Conservation (phyloP, 164 flowering plant genomes). For the Piper betle region DNA sequence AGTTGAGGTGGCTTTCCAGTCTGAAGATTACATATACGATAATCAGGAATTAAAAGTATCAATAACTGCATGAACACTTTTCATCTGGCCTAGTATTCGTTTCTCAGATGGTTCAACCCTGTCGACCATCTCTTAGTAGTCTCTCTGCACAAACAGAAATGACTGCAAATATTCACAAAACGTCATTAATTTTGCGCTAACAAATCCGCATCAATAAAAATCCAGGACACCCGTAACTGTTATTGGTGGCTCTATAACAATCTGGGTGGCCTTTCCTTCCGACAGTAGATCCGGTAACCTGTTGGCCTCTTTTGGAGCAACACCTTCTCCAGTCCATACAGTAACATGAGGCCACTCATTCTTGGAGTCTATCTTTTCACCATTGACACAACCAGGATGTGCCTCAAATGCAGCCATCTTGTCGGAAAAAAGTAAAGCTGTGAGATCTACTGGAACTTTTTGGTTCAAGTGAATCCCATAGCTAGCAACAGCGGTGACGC, state of each 20-base stretch:
- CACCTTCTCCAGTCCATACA: constrained; percentile 72
- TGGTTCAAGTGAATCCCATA: constrained; percentile 45
- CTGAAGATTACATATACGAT: too few relatives aligned
- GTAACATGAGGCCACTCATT: constrained; percentile 96
- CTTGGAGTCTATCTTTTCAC: constrained; percentile 52
- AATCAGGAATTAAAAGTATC: too few relatives aligned
- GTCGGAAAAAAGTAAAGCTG: constrained; percentile 52
- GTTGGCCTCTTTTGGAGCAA: constrained; percentile 70
- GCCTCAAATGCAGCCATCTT: constrained; percentile 74
- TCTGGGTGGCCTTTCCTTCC: constrained; percentile 66
- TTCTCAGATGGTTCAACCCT: background rate
- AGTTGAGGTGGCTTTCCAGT: too few relatives aligned
- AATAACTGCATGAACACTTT: too few relatives aligned
- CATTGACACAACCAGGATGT: constrained; percentile 46
- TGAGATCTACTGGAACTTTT: constrained; percentile 51
- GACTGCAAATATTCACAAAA: background rate
- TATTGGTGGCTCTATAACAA: constrained; percentile 49
- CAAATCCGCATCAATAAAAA: constrained; percentile 14
- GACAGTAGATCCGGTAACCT: constrained; percentile 39
- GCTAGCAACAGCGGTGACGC: constrained; percentile 71
- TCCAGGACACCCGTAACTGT: constrained; percentile 18
- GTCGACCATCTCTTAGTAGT: background rate
- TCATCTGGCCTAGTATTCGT: too few relatives aligned
- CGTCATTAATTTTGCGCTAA: background rate
- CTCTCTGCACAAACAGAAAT: background rate